Evolutionary conservation across 176 grass and related monocot species (phyloP).

Genomic region (Zea luxurians): DNA sequence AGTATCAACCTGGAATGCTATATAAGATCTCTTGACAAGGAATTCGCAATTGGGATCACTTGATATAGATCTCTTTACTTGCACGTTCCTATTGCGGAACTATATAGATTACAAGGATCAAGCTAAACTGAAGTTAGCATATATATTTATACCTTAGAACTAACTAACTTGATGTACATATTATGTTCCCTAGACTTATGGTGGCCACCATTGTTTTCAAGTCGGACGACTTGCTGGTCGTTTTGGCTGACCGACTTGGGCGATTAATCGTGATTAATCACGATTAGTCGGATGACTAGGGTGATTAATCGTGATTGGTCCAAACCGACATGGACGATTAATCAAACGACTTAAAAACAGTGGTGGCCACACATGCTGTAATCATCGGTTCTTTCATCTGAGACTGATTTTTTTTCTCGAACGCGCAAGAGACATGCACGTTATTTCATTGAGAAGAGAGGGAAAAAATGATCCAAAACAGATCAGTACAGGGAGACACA

Average conservation of each 20-base stretch:
- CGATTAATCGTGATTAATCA: too few relatives aligned
- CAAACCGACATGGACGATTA: too few relatives aligned
- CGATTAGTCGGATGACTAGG: too few relatives aligned
- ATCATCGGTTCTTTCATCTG: not conserved
- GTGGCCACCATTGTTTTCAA: not conserved
- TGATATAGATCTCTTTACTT: conserved; percentile 20
- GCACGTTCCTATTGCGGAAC: not conserved
- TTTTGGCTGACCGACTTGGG: too few relatives aligned
- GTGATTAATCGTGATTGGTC: too few relatives aligned
- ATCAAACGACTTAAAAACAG: too few relatives aligned
- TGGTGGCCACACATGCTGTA: not conserved
- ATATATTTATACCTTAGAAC: conserved; percentile 3
- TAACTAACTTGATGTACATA: not conserved
- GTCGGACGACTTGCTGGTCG: too few relatives aligned
- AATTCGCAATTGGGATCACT: not conserved
- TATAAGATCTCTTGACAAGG: conserved; percentile 13
- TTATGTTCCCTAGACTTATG: not conserved
- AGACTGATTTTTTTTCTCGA: too few relatives aligned
- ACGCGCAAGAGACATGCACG: too few relatives aligned
- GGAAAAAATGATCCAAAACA: too few relatives aligned
- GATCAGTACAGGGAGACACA: too few relatives aligned
- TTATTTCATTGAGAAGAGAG: too few relatives aligned
- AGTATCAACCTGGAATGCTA: conserved; percentile 1
- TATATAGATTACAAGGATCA: conserved; percentile 18
- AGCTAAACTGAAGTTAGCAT: not conserved